Evolutionary conservation across 176 grass and related monocot genomes (phyloP).

Genomic region (Calamus simplicifolius): DNA sequence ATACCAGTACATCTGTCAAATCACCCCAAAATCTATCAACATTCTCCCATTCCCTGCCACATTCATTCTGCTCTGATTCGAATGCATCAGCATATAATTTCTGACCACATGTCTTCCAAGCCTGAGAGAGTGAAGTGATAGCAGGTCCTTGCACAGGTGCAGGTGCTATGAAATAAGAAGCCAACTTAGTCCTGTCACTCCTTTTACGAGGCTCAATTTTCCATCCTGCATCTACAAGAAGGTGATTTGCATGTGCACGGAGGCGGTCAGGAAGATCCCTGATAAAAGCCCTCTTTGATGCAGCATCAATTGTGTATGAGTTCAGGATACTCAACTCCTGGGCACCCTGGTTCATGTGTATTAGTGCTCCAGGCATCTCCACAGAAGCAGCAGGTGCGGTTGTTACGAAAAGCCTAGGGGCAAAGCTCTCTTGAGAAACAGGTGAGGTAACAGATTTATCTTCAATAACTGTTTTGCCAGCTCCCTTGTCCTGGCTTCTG

Average conservation of each 20-base stretch:
- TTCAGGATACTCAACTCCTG: conserved; percentile 23
- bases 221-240: conserved; percentile 92
- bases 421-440: conserved; percentile 29
- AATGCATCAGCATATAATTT: conserved; percentile 41
- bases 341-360: conserved; percentile 26
- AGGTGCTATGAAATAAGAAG: conserved; percentile 80
- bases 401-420: conserved; percentile 21
- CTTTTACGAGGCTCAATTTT: conserved; percentile 77
- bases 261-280: conserved; percentile 84
- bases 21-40: conserved; percentile 79
- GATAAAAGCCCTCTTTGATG: conserved; percentile 40
- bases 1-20: conserved; percentile 56
- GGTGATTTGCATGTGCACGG: conserved; percentile 52
- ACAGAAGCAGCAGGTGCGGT: conserved; percentile 9
- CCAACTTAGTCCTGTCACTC: conserved; percentile 82
- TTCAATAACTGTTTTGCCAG: conserved; percentile 15
- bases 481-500: conserved; percentile 18
- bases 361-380: conserved; percentile 10
- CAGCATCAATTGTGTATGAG: conserved; percentile 17
- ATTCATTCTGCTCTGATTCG: conserved; percentile 26
- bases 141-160: conserved; percentile 34
- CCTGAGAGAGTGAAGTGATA: conserved; percentile 74
- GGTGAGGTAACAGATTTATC: conserved; percentile 7
- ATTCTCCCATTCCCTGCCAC: conserved; percentile 78
- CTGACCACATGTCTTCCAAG: conserved; percentile 82